Base-by-base conservation (phyloP, 2,329 filamentous ascomycete species). In the Pestalotiopsis sp. region DNA sequence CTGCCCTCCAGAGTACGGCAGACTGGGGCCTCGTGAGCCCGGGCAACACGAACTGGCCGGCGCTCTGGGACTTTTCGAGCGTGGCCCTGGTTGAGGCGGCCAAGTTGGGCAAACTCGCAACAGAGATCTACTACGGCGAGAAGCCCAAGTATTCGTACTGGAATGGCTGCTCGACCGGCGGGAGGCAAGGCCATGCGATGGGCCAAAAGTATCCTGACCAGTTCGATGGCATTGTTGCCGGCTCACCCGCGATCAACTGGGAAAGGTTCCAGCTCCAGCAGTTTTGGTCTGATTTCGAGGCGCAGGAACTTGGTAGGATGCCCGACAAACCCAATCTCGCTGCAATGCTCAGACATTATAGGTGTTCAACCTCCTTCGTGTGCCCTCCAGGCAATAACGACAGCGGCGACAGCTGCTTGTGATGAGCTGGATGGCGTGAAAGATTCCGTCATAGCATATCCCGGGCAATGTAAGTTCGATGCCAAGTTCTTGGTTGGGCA, bases 91-190 rank as follows among this genome's bases (percentile, higher is more conserved):
- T 36, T 14, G 63, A 58, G 52, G 63, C 63, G 41, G 63, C 63
- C 9, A 31, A 20, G 11, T 14, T 66, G 49, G 63, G 63, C 20
- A 66, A 58, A n/a, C 49, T 66, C 2, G 63, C 45, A 1, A 66
- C 63, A 3, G 41, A 57, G 25, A 56, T 66, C 25, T 66, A 66
- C 39, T 66, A 56, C 27, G 63, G 63, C 6, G 17, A 41, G 13
- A 39, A 56, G 27, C 63, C 63, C 3, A 66, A 14, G 31, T 66
- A 59, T 25, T 83, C 82, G 2, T 90, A 90, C 75, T 89, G 84
- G 69, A 73, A 84, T 2, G 88, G 88, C 12, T 90, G 88, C 73
- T 89, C 87, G 0, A 85, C 85, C 0, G 88, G 88, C 7, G 88
- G 88, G 0, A 80, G 87, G 0, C 86, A 90, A 78, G 88, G 86